Base-by-base conservation (phyloP, 768 basidiomycete genomes). In the Zangia roseola region DNA sequence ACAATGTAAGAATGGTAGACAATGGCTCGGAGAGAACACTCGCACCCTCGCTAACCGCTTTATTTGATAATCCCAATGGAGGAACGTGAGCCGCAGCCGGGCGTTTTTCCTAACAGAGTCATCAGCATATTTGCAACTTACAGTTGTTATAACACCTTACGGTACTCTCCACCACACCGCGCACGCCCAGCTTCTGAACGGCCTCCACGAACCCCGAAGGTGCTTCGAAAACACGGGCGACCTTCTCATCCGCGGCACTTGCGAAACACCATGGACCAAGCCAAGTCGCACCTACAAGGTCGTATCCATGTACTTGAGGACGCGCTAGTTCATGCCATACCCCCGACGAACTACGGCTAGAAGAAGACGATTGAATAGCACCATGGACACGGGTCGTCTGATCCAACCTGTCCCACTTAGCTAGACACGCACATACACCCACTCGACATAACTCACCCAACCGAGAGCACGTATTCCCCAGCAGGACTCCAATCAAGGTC, bases 231-330 rank as follows among this genome's bases (percentile, higher is more conserved):
- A 97, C 82, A 35, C 97, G 82, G 12, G 84, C 82, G 10, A 98
- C 93, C 68, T 98, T 98, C 69, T 99, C 97, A 60, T 99, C 97
- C 10, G 94, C 93, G 39, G 93, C 85, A 57, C 91, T 94, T 17
- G 85, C 86, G 63, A 97, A 95, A 25, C 80, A 83, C 39, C 93
- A 72, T 0, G 86, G 73, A 49, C 79, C 77, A 39, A 95, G 75
- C 65, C 92, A 94, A 3, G 79, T 80, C 6, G 82, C 85, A 46
- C 84, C 86, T 16, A 94, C 74, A 31, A 98, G 72, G 61, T 97
- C 94, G 66, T 98, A 97, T 7, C 97, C 97, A 69, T 99, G 97
- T 16, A 97, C 84, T 68, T 99, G 97, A 17, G 97, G 97, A 4
- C 97, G 84, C 23, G 81, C 81, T 23, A 98, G 73, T 63, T 99